Conservation (phyloP, 2,329 filamentous ascomycete genomes). For the Phyllosticta citribraziliensis region DNA sequence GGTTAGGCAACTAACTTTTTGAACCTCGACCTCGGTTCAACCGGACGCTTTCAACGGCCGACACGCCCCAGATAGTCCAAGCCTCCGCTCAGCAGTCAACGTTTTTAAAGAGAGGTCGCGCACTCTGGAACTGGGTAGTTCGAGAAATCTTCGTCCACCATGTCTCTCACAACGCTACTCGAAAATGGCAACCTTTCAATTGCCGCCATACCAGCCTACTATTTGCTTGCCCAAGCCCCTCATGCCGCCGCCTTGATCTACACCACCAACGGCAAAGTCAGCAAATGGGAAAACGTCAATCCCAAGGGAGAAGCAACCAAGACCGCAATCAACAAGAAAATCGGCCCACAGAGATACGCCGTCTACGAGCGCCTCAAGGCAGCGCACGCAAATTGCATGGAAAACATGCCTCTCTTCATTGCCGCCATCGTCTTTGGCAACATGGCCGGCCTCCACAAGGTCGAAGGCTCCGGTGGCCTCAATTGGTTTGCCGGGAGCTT, state of each 20-base stretch:
- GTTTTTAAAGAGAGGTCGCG: neutral
- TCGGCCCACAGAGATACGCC: slow-evolving; percentile 28
- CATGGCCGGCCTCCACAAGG: slow-evolving; percentile 26
- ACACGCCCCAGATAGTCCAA: neutral
- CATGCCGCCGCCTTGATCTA: slow-evolving; percentile 30
- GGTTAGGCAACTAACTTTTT: neutral
- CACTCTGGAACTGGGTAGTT: neutral
- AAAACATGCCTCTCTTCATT: slow-evolving; percentile 38
- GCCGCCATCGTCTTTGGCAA: slow-evolving; percentile 35
- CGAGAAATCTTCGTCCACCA: neutral
- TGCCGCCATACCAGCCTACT: slow-evolving; percentile 36
- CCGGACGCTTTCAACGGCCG: neutral
- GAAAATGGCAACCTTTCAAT: slow-evolving; percentile 30
- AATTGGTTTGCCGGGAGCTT: slow-evolving; percentile 27
- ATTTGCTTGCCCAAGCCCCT: slow-evolving; percentile 31
- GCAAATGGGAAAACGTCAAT: slow-evolving; percentile 34
- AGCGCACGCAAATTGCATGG: slow-evolving; percentile 37
- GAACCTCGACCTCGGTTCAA: neutral
- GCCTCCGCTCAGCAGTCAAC: neutral
- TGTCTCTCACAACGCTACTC: slow-evolving; percentile 5
- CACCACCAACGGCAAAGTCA: slow-evolving; percentile 26
- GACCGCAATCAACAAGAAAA: slow-evolving; percentile 26
- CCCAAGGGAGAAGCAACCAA: slow-evolving; percentile 29
- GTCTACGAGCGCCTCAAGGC: slow-evolving; percentile 36
- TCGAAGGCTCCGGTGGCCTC: slow-evolving; percentile 19